Evolutionary conservation across 2,329 filamentous ascomycete genomes (phyloP), one percentile per base, ranked within the genome.

Genomic region (Piedraia hortae): DNA sequence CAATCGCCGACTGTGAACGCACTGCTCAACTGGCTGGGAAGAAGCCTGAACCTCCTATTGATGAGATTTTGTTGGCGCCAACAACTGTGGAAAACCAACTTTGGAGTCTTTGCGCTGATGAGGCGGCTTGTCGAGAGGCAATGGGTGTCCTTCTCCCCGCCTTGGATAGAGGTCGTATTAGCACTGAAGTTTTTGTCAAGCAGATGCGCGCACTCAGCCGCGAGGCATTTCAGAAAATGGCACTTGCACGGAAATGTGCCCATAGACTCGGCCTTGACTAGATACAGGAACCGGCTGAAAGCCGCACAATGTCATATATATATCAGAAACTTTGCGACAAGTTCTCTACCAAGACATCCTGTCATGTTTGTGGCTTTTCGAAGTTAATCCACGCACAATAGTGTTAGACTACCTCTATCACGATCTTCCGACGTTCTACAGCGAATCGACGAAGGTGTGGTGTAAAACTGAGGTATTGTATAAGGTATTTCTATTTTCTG

Each of bases 11-110:
- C 28, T 82, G 82, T 3, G 80, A 91, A 39, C 51, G 50, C 4
- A 65, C 80, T 6, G 74, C 91, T 30, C 59, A 63, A 18, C 60
- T 64, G 10, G 73, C 73, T n/a, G 58, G 63, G 25, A 54, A 54
- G 9, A 64, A 73, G 21, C 56, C 58, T 18, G 58, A 67, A 1
- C 78, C 80, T 0, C 62, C 68, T 21, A 70, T 93, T 21, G 85
- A 97, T 42, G 78, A 89, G 28, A 58, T 93, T 15, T 54, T 97
- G 3, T 75, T 91, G n/a, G 77, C 80, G 3, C 78, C 82, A 1
- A 91, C 77, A 0, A 70, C 91, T 2, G 85, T 91, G 4, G 75
- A 73, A 0, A 80, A 82, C 32, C 85, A 97, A 51, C 51, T 97
- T 11, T 97, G 93, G 45, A 66, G 68, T 21, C 54, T 88, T 2